These are phyloP conservation scores for Phytopythium sindhum DNA, from an alignment of 352 stramenopile species.

Conservation along the genomic window DNA sequence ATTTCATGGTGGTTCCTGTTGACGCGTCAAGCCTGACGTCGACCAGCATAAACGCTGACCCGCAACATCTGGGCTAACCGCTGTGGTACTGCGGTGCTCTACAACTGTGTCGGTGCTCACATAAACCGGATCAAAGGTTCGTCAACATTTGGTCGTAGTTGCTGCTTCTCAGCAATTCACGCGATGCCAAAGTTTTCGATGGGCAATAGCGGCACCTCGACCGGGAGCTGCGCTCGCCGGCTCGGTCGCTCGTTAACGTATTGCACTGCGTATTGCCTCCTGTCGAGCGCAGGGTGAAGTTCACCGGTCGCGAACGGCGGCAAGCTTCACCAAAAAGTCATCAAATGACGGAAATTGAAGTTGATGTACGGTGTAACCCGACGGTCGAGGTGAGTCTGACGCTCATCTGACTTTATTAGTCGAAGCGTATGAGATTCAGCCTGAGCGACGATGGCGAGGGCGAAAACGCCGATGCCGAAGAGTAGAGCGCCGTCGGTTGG, in stretches of 20 bases:
- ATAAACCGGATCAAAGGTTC: not conserved
- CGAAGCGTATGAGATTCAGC: not conserved
- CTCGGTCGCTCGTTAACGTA: too few relatives aligned
- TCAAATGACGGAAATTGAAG: constrained; percentile 8
- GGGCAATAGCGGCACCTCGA: not conserved
- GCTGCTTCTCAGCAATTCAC: not conserved
- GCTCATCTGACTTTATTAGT: not conserved
- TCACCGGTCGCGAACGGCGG: not conserved
- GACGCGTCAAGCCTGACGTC: too few relatives aligned
- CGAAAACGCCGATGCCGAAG: too few relatives aligned
- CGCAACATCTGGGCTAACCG: not conserved
- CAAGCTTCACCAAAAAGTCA: not conserved
- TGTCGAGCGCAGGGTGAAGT: not conserved
- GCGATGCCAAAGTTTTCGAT: not conserved
- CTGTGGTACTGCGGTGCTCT: too few relatives aligned
- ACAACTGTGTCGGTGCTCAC: not conserved
- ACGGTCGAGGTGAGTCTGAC: not conserved
- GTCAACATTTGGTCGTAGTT: constrained; percentile 4
- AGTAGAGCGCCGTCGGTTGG: too few relatives aligned
- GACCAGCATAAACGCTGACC: not conserved
- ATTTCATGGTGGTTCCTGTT: constrained; percentile 1
- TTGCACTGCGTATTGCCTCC: too few relatives aligned
- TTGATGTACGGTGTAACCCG: not conserved
- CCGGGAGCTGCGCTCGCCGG: too few relatives aligned
- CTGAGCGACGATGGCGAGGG: not conserved